Evolutionary conservation across 164 flowering plant species (phyloP), one percentile per base, ranked within the genome.

Genomic region (Brasenia schreberi): DNA sequence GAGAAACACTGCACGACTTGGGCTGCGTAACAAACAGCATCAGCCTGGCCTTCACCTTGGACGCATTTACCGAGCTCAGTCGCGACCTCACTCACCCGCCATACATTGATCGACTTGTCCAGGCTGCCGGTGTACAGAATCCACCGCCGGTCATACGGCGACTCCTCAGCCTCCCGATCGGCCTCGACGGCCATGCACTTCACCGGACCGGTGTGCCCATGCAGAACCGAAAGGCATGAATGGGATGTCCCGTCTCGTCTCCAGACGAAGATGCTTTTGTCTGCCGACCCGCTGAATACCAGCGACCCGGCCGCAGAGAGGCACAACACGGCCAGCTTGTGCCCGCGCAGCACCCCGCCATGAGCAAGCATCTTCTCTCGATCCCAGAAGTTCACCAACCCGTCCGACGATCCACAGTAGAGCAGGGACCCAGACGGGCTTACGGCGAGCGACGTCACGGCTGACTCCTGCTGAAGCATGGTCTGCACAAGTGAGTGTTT

Each of bases 181-280:
- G 71, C 66, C 75, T 82, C 93, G 23, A 77, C 88, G 0, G 95
- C 81, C 65, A 90, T 62, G 69, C 95, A 87, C 67, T 88, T 90
- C 3, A 90, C 95, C 4, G 97, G 97, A 0, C 96, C 97, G 0
- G 69, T 77, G 65, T 90, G 95, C 1, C 97, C 97, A 18, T 86
- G 81, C 76, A 90, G 63, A 18, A 88, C 83, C 0, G 91, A 82
- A 17, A 90, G 70, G 64, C 97, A 87, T n/a, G 84, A 74, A 80
- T 90, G 97, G 58, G 70, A 67, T 0, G 65, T 52, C 5, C 81
- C 81, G 0, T 84, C 89, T 70, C 85, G 75, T 75, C 77, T 71
- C 96, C 97, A 90, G 70, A 90, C 90, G 70, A 92, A 85, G 44
- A 90, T 90, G 0, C 80, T 84, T 75, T 90, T 88, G 64, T 90